A percentile compares a stretch with the other conserved stretches of the same genome.
Evolutionary conservation across 1,284 basidiomycete species (phyloP).

Genomic region (Trichosporon sp.): DNA sequence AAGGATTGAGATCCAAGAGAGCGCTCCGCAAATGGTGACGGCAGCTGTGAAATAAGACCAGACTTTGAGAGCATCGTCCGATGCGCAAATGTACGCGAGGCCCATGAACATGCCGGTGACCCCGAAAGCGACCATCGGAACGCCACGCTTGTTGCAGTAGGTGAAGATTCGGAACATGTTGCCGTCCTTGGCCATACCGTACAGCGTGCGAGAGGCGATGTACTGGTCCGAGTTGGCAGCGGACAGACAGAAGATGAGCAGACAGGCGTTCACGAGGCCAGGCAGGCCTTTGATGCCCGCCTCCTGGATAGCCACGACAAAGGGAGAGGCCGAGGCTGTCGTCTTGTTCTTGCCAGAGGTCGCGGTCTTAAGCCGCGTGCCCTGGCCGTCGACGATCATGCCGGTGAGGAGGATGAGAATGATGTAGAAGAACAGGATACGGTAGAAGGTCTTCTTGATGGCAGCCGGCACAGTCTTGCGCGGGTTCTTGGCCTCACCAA

Average conservation of each 20-base stretch:
- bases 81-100: conserved; percentile 38
- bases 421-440: conserved; percentile 64
- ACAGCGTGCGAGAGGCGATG: conserved; percentile 53
- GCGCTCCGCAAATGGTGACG: conserved; percentile 62
- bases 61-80: conserved; percentile 45
- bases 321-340: conserved; percentile 62
- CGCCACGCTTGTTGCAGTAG: conserved; percentile 44
- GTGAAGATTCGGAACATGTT: conserved; percentile 54
- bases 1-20: conserved; percentile 66
- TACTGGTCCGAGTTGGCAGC: conserved; percentile 56
- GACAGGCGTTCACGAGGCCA: conserved; percentile 50
- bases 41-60: conserved; percentile 66
- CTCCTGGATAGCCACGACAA: conserved; percentile 58
- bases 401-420: conserved; percentile 56
- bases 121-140: conserved; percentile 48
- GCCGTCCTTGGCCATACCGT: conserved; percentile 54
- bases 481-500: conserved; percentile 54
- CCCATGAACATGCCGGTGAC: conserved; percentile 44
- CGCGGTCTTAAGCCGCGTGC: conserved; percentile 48
- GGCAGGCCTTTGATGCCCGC: conserved; percentile 50
- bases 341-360: conserved; percentile 52
- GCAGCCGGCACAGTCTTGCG: conserved; percentile 58
- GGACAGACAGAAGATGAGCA: conserved; percentile 48
- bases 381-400: conserved; percentile 52
- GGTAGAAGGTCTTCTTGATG: conserved; percentile 54